Evolutionary conservation across 805 yeast species (phyloP), one percentile per base, ranked within the genome.

Genomic region (Starmerella etchellsii): DNA sequence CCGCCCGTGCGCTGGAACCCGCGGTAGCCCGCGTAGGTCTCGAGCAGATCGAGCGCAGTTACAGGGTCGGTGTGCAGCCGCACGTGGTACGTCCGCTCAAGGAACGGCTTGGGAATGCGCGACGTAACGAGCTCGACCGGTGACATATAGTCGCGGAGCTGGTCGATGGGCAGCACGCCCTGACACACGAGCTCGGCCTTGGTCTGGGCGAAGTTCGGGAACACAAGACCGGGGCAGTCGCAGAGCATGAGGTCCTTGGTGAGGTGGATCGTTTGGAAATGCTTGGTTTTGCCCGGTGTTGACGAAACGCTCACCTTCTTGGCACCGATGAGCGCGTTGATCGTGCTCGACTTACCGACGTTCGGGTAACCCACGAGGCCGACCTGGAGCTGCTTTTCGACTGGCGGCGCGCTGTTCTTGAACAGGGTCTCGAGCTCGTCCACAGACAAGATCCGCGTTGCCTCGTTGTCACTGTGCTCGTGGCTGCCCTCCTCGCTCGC

Each of bases 191-290:
- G 71, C 54, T 91, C 99, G 53, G 94, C 97, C 56, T 85, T 87
- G 20, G 95, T 82, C 58, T 81, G 82, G 6, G 97, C 97, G 59
- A 91, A 91, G 56, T 88, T 91, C 20, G 99, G 98, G 68, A 91
- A 91, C 15, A 91, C 99, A 47, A 91, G 69, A 71, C 99, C 99
- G 2, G 99, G 99, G 68, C 99, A 91, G 69, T 91, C 99, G 64
- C 97, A 91, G 39, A 91, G 68, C 51, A 85, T 70, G 2, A 91
- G 91, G 28, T 79, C 70, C 39, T 80, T 81, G 1, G 95, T 75
- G 34, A 91, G 69, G 56, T 75, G 73, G 47, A 91, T 87, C 1
- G 99, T 91, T 67, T 91, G 99, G 70, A 91, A 91, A 69, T 91
- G 99, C 60, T 91, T 91, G 13, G 99, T 91, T 60, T 91, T 91